phyloP scores from a whole-genome alignment of 139 green algal genomes.

The Chlorella sorokiniana region DNA sequence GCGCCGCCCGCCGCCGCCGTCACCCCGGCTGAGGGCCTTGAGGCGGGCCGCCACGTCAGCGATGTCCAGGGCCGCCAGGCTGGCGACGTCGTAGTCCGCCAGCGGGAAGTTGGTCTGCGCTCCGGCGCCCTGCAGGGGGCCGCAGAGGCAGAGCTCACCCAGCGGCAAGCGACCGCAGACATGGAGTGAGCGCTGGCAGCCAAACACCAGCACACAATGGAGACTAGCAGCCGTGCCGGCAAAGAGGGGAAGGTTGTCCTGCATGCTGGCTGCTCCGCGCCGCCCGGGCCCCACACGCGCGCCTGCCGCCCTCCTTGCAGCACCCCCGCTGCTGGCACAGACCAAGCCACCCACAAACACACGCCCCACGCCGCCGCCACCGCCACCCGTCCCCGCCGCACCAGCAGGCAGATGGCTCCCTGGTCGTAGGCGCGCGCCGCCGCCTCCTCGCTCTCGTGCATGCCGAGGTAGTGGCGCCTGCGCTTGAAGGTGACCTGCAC shows the following conservation, averaged over 20 bases:
- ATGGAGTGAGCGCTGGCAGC: too few species aligned
- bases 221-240: too few species aligned
- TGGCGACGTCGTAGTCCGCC: not conserved
- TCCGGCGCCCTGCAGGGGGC: not conserved
- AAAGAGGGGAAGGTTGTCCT: too few species aligned
- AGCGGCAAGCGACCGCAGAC: too few species aligned
- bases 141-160: not conserved
- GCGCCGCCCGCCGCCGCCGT: not conserved
- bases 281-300: too few species aligned
- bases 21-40: not conserved
- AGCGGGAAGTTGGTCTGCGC: constrained; percentile 15
- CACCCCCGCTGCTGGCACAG: too few species aligned
- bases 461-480: constrained; percentile 19
- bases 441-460: constrained; percentile 17
- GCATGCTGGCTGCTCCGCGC: too few species aligned
- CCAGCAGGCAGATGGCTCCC: constrained; percentile 18
- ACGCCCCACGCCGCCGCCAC: not conserved
- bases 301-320: too few species aligned
- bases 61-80: constrained; percentile 8
- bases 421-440: constrained; percentile 14
- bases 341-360: not conserved
- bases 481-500: constrained; percentile 25
- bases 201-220: too few species aligned
- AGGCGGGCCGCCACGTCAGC: not conserved
- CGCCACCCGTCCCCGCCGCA: not conserved